Evolutionary conservation across 805 yeast species (phyloP), one percentile per base, ranked within the genome.

Genomic region (Cephaloascus fragrans): DNA sequence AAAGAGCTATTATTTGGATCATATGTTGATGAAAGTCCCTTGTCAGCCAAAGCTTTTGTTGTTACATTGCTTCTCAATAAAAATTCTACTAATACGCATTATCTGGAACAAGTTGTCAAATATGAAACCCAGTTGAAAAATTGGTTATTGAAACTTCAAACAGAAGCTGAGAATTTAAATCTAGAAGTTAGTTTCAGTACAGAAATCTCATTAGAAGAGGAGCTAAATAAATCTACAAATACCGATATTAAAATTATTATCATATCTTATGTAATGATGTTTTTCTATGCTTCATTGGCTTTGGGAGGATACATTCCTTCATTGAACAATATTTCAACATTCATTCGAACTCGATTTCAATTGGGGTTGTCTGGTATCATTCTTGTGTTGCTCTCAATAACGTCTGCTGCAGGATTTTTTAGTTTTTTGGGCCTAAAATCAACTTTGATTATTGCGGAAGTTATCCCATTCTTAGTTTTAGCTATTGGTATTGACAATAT

Each of bases 401-500:
- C 75, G 1, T 72, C 95, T 1, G 77, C 97, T 0, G 85, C 88
- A 0, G 97, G 97, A 0, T 48, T 87, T 3, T 83, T 86, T 58
- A 74, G 93, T 10, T 50, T 73, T 4, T 42, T 83, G n/a, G 94
- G 93, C 0, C 60, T 89, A 37, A 86, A 84, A 51, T 84, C 95
- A 0, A 90, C 97, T 0, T 64, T 90, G 34, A 89, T 90, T 46
- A 87, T 90, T 41, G 97, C 97, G 2, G 97, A 93, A 56, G 98
- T 90, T 4, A 90, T 90, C 26, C 97, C 97, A 8, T 90, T 90
- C 53, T 64, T 90, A 50, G 83, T 90, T 12, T 67, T 90, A 41
- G 98, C 98, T 0, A 80, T 90, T 40, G 98, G 98, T n/a, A 87
- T 90, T 19, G 98, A 90, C 60, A 90, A 90, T 55, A 84, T 90